A percentile compares a stretch with the other conserved stretches of the same genome.
Evolutionary conservation across 2,329 filamentous ascomycete species (phyloP).

Genomic region (Beauveria sp.): DNA sequence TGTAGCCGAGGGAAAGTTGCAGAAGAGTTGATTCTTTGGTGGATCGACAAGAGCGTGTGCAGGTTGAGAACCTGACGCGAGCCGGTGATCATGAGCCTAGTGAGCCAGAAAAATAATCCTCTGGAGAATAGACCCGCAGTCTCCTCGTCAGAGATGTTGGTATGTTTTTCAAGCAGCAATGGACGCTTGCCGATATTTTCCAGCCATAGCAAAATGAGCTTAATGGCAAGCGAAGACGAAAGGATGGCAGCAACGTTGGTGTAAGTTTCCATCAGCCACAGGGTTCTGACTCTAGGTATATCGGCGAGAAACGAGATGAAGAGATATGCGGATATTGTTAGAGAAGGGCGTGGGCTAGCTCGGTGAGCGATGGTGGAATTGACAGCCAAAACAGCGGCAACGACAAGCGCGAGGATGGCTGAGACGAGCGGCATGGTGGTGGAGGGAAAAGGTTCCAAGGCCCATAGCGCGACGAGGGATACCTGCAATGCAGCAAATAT

Average conservation of each 20-base stretch:
- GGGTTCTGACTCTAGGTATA: not conserved
- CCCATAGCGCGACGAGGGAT: constrained; percentile 6
- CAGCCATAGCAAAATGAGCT: not conserved
- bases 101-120: constrained; percentile 8
- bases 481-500: constrained; percentile 10
- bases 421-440: constrained; percentile 2
- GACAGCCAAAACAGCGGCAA: not conserved
- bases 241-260: constrained; percentile 3
- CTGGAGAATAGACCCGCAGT: constrained; percentile 4
- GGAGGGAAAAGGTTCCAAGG: constrained; percentile 1
- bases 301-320: constrained; percentile 2
- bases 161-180: not conserved
- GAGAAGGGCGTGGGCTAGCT: constrained; percentile 1
- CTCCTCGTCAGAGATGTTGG: not conserved
- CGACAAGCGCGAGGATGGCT: constrained; percentile 6
- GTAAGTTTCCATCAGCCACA: not conserved
- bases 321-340: not conserved
- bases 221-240: not conserved
- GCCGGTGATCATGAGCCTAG: constrained; percentile 3
- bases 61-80: constrained; percentile 2
- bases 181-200: constrained; percentile 3
- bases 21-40: constrained; percentile 10
- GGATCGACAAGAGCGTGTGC: constrained; percentile 8
- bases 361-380: constrained; percentile 1
- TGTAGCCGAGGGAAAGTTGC: constrained; percentile 6